A percentile compares a stretch with the other conserved stretches of the same genome.
Evolutionary conservation across 306 rosid genomes (phyloP).

Genomic region (Medicago arabica): DNA sequence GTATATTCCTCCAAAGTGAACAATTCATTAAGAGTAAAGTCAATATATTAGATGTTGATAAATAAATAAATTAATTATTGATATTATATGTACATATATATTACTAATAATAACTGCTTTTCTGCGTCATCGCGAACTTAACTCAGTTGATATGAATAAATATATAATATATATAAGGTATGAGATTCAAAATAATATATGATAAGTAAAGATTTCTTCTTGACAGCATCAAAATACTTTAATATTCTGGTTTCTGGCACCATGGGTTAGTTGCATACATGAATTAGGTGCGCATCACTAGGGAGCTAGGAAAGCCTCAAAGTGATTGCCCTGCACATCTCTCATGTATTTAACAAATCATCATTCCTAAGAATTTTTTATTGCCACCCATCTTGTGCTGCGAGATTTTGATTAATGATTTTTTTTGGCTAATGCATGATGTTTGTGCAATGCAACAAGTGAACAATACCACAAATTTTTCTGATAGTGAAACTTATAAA

Average conservation of each 20-base stretch:
- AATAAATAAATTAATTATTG: too few species aligned
- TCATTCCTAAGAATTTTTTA: neutral
- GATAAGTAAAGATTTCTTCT: slow-evolving; percentile 7
- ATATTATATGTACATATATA: too few species aligned
- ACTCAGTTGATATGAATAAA: too few species aligned
- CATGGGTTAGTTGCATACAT: slow-evolving; percentile 36
- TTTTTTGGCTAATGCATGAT: neutral
- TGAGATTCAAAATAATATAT: too few species aligned
- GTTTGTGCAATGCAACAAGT: slow-evolving; percentile 34
- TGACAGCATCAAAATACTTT: slow-evolving; percentile 25
- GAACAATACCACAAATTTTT: slow-evolving; percentile 30
- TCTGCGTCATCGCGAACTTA: too few species aligned
- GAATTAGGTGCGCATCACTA: slow-evolving; percentile 47
- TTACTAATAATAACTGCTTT: too few species aligned
- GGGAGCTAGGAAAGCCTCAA: slow-evolving; percentile 3
- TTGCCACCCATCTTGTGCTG: neutral
- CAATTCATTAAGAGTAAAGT: too few species aligned
- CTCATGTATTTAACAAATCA: slow-evolving; percentile 45
- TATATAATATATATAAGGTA: too few species aligned
- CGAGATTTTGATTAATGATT: slow-evolving; percentile 35
- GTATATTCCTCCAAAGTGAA: too few species aligned
- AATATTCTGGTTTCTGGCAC: slow-evolving; percentile 41
- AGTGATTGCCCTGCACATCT: slow-evolving; percentile 19
- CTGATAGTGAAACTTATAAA: too few species aligned
- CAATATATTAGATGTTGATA: too few species aligned